phyloP scores from a whole-genome alignment of 208 protist species.

The Endotrypanum monterogeii region DNA sequence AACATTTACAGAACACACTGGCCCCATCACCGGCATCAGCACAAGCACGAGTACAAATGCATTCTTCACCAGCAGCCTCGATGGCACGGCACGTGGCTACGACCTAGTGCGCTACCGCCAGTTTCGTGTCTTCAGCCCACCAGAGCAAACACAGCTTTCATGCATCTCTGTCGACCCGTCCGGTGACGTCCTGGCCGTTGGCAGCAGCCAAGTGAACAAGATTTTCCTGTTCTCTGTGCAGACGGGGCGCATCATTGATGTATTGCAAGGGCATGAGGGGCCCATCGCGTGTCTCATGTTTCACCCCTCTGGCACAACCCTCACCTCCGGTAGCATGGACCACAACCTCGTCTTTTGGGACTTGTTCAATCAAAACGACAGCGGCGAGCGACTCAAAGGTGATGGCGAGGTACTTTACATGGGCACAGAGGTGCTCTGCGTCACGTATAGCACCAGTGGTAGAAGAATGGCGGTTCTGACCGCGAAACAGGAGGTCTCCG shows the following conservation, averaged over 20 bases:
- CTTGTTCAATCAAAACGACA: constrained; percentile 85
- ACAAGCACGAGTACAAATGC: constrained; percentile 85
- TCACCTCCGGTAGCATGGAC: constrained; percentile 88
- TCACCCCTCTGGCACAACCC: constrained; percentile 83
- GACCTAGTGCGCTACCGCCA: constrained; percentile 91
- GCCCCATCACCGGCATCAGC: constrained; percentile 81
- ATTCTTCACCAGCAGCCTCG: constrained; percentile 91
- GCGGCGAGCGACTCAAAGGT: constrained; percentile 85
- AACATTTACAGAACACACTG: constrained; percentile 93
- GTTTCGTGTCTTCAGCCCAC: constrained; percentile 88
- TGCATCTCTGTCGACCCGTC: constrained; percentile 93
- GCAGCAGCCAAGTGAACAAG: constrained; percentile 75
- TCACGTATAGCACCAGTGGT: constrained; percentile 86
- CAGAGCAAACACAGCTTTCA: constrained; percentile 83
- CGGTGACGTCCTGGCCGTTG: constrained; percentile 89
- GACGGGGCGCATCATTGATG: constrained; percentile 90
- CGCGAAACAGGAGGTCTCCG: constrained; percentile 80
- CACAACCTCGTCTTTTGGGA: constrained; percentile 92
- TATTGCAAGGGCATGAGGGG: constrained; percentile 89
- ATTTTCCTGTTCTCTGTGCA: constrained; percentile 93
- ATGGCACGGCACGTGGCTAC: constrained; percentile 92
- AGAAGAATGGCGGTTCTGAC: constrained; percentile 85
- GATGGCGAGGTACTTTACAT: constrained; percentile 84
- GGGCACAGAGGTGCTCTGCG: constrained; percentile 79
- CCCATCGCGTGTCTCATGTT: constrained; percentile 90